Evolutionary conservation across 306 rosid genomes (phyloP), one percentile per base, ranked within the genome.

Genomic region (Pachyrhizus erosus): DNA sequence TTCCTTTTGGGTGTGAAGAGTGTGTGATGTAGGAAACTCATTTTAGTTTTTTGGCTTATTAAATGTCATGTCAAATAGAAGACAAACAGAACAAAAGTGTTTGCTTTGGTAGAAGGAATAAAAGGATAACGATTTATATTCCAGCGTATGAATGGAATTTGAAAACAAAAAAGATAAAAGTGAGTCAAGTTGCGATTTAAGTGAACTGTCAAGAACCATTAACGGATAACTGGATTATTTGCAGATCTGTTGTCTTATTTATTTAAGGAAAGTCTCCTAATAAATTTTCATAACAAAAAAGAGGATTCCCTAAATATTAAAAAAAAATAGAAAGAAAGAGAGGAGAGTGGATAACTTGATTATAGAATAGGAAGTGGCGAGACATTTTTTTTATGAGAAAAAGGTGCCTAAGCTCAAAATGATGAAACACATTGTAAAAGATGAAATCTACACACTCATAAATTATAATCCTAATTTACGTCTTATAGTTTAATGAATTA

Each of bases 21-120:
- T 37, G 77, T 21, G 29, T 18, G 64, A 62, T 43, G 71, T 66
- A 71, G 62, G 76, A 39, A 62, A 15, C 42, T 31, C 27, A n/a
- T n/a, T 37, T 5, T 24, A 14, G 2, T 60, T 33, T 48, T 24
- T 81, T 49, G 37, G 51, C 12, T 31, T 27, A 39, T 73, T 46
- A 57, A 21, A 58, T 49, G 72, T 65, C 71, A 82, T 65, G 85
- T 75, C 81, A 70, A 83, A 71, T 12, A 27, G 89, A 42, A 83
- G 74, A 83, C 74, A 86, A 51, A 69, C 31, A 61, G 77, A 23
- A 61, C 69, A 69, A 79, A 83, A 82, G 65, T 73, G 67, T 67
- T 73, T 66, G 67, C 71, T 74, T 74, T 52, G 76, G 42, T 58
- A 8, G 87, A 75, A 71, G 68, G 87, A 80, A 80, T 77, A 87